phyloP scores from a whole-genome alignment of 192 early-diverging fungal species.

The Coemansia sp. region DNA sequence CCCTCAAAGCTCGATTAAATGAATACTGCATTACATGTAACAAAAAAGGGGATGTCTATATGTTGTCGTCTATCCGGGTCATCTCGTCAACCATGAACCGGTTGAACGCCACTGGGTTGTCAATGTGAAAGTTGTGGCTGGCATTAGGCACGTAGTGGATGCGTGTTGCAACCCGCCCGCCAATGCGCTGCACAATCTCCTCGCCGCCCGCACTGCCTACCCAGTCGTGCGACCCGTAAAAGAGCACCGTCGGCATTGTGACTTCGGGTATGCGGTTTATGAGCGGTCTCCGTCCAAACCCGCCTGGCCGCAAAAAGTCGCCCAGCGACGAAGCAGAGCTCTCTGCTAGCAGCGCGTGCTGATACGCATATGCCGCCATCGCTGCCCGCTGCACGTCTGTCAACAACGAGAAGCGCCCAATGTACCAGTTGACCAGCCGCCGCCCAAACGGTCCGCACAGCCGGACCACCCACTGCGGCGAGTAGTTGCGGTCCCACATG shows the following conservation, averaged over 20 bases:
- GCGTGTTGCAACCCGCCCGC: constrained; percentile 34
- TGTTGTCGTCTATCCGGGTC: constrained; percentile 3
- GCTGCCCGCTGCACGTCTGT: constrained; percentile 62
- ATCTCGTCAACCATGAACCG: constrained; percentile 56
- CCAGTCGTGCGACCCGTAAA: constrained; percentile 83
- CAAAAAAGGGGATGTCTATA: too few species aligned
- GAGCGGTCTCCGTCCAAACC: constrained; percentile 77
- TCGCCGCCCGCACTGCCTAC: constrained; percentile 80
- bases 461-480: constrained; percentile 79
- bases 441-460: constrained; percentile 75
- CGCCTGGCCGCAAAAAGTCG: constrained; percentile 74
- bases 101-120: constrained; percentile 77
- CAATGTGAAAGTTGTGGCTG: constrained; percentile 85
- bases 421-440: constrained; percentile 53
- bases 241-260: constrained; percentile 72
- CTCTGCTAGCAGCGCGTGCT: constrained; percentile 71
- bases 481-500: constrained; percentile 75
- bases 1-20: too few species aligned
- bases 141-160: constrained; percentile 54
- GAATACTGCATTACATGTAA: too few species aligned
- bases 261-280: constrained; percentile 61
- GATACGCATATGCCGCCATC: constrained; percentile 77
- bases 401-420: constrained; percentile 65
- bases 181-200: constrained; percentile 58
- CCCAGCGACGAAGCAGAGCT: constrained; percentile 82